Evolutionary conservation across 2,329 filamentous ascomycete species (phyloP), one percentile per base, ranked within the genome.

Genomic region (Beauveria sp.): DNA sequence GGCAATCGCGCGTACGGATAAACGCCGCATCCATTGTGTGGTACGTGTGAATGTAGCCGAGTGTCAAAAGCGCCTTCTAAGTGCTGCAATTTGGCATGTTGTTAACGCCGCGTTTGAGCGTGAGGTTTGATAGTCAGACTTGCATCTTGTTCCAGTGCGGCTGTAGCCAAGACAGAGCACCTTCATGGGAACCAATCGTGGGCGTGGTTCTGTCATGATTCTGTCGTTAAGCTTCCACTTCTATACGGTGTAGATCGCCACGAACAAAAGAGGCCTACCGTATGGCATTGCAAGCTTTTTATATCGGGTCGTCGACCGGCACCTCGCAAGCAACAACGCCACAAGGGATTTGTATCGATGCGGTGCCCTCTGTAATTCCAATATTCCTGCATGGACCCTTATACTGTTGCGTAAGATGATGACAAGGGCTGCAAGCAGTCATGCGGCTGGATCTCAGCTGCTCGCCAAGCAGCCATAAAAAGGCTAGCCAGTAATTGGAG

Each of bases 141-240:
- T 49, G 46, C 59, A 61, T 34, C 43, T 55, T 12, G 58, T 61
- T 28, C 58, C 58, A 9, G 58, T 61, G 6, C 59, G 59, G 38
- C 59, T 55, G 34, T 47, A 61, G 14, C 59, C 59, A 24, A 61
- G 59, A 24, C 59, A 61, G n/a, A 61, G 45, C 28, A 61, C 59
- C 45, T 43, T 61, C 59, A 61, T 51, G 2, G 59, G 52, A 10
- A 56, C 59, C 18, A 38, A 42, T 30, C 59, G 59, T 24, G 8
- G 30, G 5, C 30, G 42, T 58, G 24, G 2, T 28, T 12, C 1
- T 5, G 24, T 20, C 2, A 24, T 12, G 12, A 20, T 45, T 5
- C 2, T 43, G 14, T 45, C 3, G 9, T 18, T 6, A 5, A 8
- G n/a, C 20, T 38, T 7, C 2, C 20, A 34, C 22, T 26, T 22